Conservation (phyloP, 345 rosid genomes). For the Lepidium africanum region DNA sequence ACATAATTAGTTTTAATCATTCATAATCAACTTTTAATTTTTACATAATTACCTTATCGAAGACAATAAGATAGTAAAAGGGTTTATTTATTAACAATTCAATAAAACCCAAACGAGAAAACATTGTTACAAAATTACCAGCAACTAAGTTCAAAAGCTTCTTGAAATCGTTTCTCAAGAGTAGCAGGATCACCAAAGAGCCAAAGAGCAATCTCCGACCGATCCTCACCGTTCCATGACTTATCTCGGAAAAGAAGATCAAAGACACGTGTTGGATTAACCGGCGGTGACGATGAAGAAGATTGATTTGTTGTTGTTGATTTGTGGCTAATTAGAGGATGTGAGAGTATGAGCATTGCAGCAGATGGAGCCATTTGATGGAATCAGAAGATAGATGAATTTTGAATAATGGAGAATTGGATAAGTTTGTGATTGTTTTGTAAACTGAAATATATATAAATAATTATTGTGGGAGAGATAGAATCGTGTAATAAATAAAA, state of each 20-base stretch:
- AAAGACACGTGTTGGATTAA: neutral
- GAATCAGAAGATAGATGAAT: neutral
- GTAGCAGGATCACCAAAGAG: slow-evolving; percentile 18
- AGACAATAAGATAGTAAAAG: neutral
- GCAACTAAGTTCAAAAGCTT: slow-evolving; percentile 42
- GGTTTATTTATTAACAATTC: neutral
- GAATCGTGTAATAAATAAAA: neutral
- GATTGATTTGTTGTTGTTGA: slow-evolving; percentile 5
- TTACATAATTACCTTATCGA: neutral
- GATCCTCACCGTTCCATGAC: neutral
- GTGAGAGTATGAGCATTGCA: slow-evolving; percentile 53
- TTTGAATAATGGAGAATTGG: neutral
- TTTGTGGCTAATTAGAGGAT: slow-evolving; percentile 14
- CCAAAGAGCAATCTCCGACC: neutral
- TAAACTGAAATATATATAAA: neutral
- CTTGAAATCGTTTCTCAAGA: slow-evolving; percentile 33
- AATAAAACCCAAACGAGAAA: neutral
- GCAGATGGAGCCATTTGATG: slow-evolving; percentile 56
- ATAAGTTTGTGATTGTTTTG: neutral
- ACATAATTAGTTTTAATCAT: too few relatives aligned
- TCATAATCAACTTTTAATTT: too few relatives aligned
- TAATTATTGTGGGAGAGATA: neutral
- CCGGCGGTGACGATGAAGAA: neutral
- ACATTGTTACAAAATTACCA: slow-evolving; percentile 12
- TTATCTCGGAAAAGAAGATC: neutral